Base-by-base conservation (phyloP, 2,329 filamentous ascomycete species). In the Stylonectria norvegica region DNA sequence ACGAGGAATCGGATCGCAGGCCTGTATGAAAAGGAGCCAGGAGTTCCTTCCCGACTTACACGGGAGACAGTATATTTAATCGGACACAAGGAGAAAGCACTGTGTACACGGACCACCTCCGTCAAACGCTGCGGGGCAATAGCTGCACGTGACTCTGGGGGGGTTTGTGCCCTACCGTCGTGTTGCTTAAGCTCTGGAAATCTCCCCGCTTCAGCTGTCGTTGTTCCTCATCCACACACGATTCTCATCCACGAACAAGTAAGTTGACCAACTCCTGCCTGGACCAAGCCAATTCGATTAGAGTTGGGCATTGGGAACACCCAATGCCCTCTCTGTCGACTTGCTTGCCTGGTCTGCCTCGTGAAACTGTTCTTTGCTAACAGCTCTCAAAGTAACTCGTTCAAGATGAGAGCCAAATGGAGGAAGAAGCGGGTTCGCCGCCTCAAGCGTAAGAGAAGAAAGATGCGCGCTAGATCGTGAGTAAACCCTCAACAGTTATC, bases 381-480 rank as follows among this genome's bases (percentile, higher is more conserved):
- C 47, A 39, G 25, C 19, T 34, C 32, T 34, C 38, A 37, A 49
- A 61, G 58, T 52, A 52, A 57, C 56, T 61, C 59, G 68, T 73
- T 74, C 76, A 81, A 74, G 75, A 81, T 83, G 79, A 78, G 91
- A 93, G 90, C 89, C 70, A 97, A 97, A 82, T 97, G 93, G 93
- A 93, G 91, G 82, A 98, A 98, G 87, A 98, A 98, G 91, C 83
- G 93, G 73, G 90, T 95, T 77, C 83, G 93, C 67, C 85, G 93
- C 75, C 89, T 98, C 74, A 97, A 97, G 86, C 86, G 90, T 71
- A 98, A 98, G 90, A 89, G 93, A 79, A 94, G 93, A 89, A 98
- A 98, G 91, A 95, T 93, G 78, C 84, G 93, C 72, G 93, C 91
- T 66, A 79, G 93, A 78, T 90, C 84, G 93, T 97, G 81, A 81